Evolutionary conservation across 306 rosid genomes (phyloP), one percentile per base, ranked within the genome.

Genomic region (Castanospermum australe): DNA sequence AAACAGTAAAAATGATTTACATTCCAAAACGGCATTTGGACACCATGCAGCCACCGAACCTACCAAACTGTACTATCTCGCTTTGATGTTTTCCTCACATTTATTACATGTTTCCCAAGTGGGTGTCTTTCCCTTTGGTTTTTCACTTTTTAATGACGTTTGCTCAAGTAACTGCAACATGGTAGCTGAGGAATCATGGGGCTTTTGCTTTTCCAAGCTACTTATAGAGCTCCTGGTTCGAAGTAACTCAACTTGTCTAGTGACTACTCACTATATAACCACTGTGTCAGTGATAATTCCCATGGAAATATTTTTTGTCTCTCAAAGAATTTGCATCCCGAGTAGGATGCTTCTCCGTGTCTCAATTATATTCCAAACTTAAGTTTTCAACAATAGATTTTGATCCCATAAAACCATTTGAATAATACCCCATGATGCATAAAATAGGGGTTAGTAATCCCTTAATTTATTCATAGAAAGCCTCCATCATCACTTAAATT

Each of bases 201-300:
- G 67, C 84, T 73, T 87, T 83, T 86, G 81, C 77, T 64, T 90
- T 85, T 87, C 91, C 79, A 83, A 92, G 84, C 85, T 60, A 84
- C 44, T 65, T 65, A 54, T 21, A 55, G 57, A 73, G 87, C 90
- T 85, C 89, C 55, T 83, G 13, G 79, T 84, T 84, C 84, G 4
- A 81, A 78, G 76, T 47, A 74, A 70, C 73, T 33, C 73, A 30
- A 32, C 78, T 79, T 82, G 81, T 83, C 85, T 67, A 86, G 97
- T 78, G 82, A 86, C 60, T 86, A 85, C 86, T 82, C 84, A 59
- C 85, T 47, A 25, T 44, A 85, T 86, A 82, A 85, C 79, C 83
- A 68, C 73, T 75, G 76, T 92, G 92, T 89, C 92, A 79, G 84
- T 83, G 73, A 70, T 70, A 86, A 70, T 80, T 89, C 84, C 88